A percentile compares a stretch with the other conserved stretches of the same genome.
Evolutionary conservation across 2,329 filamentous ascomycete species (phyloP).

Genomic region (Xylogone sp.): DNA sequence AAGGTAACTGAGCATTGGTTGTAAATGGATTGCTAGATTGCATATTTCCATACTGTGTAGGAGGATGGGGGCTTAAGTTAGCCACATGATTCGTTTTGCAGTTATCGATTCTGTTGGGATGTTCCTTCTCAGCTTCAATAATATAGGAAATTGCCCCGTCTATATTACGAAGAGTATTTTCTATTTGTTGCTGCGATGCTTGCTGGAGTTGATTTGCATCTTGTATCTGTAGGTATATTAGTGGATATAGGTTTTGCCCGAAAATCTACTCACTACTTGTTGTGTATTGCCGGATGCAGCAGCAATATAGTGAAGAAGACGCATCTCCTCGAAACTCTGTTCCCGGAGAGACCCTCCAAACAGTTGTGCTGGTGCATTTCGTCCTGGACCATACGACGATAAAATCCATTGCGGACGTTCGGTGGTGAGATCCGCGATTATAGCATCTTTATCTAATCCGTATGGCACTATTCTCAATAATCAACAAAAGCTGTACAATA

Average conservation of each 20-base stretch:
- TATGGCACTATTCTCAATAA: constrained; percentile 14
- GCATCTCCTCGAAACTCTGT: constrained; percentile 84
- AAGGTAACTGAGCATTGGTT: constrained; percentile 21
- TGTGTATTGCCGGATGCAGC: constrained; percentile 56
- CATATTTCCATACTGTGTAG: constrained; percentile 5
- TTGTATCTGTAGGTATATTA: constrained; percentile 43
- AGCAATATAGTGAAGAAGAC: constrained; percentile 71
- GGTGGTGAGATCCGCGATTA: constrained; percentile 63
- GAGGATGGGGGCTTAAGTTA: constrained; percentile 34
- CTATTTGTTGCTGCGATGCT: constrained; percentile 67
- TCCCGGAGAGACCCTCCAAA: constrained; percentile 78
- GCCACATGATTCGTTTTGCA: constrained; percentile 41
- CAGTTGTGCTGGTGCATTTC: constrained; percentile 73
- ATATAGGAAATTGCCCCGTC: constrained; percentile 71
- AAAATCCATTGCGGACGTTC: constrained; percentile 82
- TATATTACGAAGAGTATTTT: constrained; percentile 64
- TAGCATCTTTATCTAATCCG: constrained; percentile 38
- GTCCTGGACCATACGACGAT: constrained; percentile 78
- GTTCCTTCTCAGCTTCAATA: constrained; percentile 59
- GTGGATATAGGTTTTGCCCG: background rate
- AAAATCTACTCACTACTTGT: constrained; percentile 32
- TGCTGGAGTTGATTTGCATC: constrained; percentile 59
- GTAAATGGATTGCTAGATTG: constrained; percentile 18
- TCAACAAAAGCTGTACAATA: constrained; percentile 6
- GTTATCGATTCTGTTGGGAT: constrained; percentile 71